These are phyloP conservation scores for Insectozyma bohioensis DNA, from an alignment of 1,139 yeast genomes.

Conservation along the genomic window DNA sequence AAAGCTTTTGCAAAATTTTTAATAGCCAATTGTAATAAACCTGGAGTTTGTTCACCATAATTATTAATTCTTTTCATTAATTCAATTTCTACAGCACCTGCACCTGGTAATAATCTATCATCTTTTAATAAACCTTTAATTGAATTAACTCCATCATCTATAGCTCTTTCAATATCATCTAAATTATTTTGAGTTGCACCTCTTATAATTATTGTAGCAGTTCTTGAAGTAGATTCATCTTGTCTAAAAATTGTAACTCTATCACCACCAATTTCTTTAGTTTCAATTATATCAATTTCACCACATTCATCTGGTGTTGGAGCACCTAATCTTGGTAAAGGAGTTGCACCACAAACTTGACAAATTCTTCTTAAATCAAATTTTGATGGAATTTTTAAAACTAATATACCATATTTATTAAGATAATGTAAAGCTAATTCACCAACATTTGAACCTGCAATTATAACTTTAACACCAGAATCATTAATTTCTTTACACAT, in stretches of 20 bases:
- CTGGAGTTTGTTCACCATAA: conserved; percentile 93
- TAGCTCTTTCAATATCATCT: conserved; percentile 95
- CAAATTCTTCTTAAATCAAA: conserved; percentile 92
- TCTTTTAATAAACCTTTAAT: conserved; percentile 86
- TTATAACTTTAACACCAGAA: conserved; percentile 81
- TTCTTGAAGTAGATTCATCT: conserved; percentile 64
- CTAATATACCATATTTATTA: conserved; percentile 81
- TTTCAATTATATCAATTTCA: conserved; percentile 79
- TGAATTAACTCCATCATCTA: conserved; percentile 94
- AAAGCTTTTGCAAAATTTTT: conserved; percentile 93
- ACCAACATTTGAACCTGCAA: conserved; percentile 93
- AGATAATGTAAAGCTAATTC: conserved; percentile 91
- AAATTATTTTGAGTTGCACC: conserved; percentile 96
- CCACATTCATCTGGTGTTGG: conserved; percentile 97
- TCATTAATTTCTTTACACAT: conserved; percentile 81
- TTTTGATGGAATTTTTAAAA: conserved; percentile 87
- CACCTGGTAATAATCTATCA: conserved; percentile 84
- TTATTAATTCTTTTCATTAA: conserved; percentile 75
- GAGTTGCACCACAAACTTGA: conserved; percentile 97
- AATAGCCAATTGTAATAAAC: conserved; percentile 87
- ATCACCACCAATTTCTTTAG: conserved; percentile 95
- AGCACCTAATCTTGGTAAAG: conserved; percentile 91
- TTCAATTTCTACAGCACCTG: conserved; percentile 95
- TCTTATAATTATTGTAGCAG: conserved; percentile 89
- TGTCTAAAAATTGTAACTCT: conserved; percentile 94